These are phyloP conservation scores for Kluyveromyces lactis DNA, from an alignment of 805 yeast species.

Conservation along the genomic window DNA sequence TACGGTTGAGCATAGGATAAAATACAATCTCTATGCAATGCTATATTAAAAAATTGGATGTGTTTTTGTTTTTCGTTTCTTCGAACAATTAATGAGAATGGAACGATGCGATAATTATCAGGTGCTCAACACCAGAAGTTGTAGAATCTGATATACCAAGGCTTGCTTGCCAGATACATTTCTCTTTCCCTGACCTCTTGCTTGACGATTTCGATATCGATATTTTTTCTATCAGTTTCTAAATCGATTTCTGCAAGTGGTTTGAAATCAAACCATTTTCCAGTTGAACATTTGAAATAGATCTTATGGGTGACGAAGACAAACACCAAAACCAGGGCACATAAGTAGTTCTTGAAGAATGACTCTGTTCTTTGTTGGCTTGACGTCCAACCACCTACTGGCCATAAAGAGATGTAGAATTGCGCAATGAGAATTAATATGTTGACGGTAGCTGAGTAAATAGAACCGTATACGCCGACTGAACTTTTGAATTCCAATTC, in stretches of 20 bases:
- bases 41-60: too few relatives aligned
- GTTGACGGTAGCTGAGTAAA: constrained; percentile 43
- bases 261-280: constrained; percentile 24
- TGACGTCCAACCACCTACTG: constrained; percentile 34
- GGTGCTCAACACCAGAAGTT: constrained; percentile 34
- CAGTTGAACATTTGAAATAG: constrained; percentile 24
- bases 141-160: constrained; percentile 33
- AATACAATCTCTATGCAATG: too few relatives aligned
- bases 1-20: too few relatives aligned
- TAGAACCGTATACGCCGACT: constrained; percentile 51
- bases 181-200: constrained; percentile 40
- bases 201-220: constrained; percentile 38
- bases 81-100: too few relatives aligned
- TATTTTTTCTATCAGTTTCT: constrained; percentile 43
- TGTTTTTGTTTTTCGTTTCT: too few relatives aligned
- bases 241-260: constrained; percentile 41
- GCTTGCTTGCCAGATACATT: constrained; percentile 28
- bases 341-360: constrained; percentile 51
- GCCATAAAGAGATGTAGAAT: constrained; percentile 65
- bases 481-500: constrained; percentile 14
- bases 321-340: constrained; percentile 43
- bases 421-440: constrained; percentile 50
- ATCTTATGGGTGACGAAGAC: constrained; percentile 44
- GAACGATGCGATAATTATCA: too few relatives aligned
- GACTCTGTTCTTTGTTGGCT: constrained; percentile 33